Conservation (phyloP, 225 moss, liverwort and hornwort genomes). For the Pleurozium schreberi region DNA sequence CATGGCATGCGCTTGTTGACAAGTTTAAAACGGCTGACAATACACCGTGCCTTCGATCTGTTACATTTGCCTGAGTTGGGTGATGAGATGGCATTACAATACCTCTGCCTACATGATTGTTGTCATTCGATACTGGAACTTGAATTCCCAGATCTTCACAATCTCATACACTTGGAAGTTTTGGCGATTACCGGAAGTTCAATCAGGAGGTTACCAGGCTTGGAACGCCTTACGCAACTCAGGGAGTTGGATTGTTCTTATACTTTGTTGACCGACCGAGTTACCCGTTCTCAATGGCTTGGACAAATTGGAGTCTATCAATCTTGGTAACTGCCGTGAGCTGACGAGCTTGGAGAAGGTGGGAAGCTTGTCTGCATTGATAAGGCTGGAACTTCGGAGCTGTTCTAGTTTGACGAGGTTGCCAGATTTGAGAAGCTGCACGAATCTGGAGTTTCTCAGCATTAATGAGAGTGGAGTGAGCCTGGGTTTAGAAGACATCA, state of each 20-base stretch:
- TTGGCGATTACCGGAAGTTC: background rate
- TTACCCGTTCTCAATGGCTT: background rate
- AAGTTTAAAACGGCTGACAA: too few relatives aligned
- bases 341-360: background rate
- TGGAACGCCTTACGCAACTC: background rate
- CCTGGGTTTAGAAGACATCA: background rate
- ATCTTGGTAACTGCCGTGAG: background rate
- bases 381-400: background rate
- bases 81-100: background rate
- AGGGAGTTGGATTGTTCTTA: background rate
- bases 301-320: accelerated
- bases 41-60: background rate
- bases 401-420: background rate
- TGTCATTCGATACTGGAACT: background rate
- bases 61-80: background rate
- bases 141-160: background rate
- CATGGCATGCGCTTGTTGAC: too few relatives aligned
- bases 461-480: background rate
- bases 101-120: accelerated
- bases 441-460: background rate
- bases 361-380: background rate
- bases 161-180: background rate
- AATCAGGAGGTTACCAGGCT: background rate
- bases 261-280: background rate
- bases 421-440: too few relatives aligned